Evolutionary conservation across 2,329 filamentous ascomycete species (phyloP).

Genomic region (Metarhizium anisopliae): DNA sequence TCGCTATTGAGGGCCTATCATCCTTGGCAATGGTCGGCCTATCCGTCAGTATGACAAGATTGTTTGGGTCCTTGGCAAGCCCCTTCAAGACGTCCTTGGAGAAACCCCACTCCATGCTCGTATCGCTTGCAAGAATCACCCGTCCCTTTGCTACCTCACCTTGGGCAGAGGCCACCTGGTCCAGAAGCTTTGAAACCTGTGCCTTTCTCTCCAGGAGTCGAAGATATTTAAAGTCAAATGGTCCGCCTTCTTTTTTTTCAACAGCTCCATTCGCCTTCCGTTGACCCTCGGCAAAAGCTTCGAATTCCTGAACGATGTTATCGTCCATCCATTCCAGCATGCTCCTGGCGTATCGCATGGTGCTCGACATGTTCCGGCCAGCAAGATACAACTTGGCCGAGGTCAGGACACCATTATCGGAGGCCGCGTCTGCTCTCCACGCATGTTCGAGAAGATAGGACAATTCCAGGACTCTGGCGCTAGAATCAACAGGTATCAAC

Average conservation of each 20-base stretch:
- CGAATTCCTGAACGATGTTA: slow-evolving; percentile 84
- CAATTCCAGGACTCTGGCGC: slow-evolving; percentile 85
- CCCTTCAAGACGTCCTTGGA: slow-evolving; percentile 70
- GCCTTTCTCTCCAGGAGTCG: slow-evolving; percentile 74
- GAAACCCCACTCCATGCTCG: slow-evolving; percentile 89
- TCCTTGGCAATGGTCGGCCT: slow-evolving; percentile 37
- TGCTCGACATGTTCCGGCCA: slow-evolving; percentile 76
- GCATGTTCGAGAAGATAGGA: slow-evolving; percentile 88
- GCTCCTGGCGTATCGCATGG: slow-evolving; percentile 82
- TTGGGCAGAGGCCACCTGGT: slow-evolving; percentile 26
- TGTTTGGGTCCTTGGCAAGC: slow-evolving; percentile 68
- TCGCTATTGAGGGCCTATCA: slow-evolving; percentile 52
- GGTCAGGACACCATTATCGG: slow-evolving; percentile 41
- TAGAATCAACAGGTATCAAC: slow-evolving; percentile 88
- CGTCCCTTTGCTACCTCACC: slow-evolving; percentile 40
- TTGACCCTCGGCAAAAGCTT: slow-evolving; percentile 53
- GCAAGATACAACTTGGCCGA: slow-evolving; percentile 67
- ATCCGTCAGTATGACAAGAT: slow-evolving; percentile 83
- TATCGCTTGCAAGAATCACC: slow-evolving; percentile 86
- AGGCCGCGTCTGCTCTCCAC: slow-evolving; percentile 61
- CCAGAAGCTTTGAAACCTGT: slow-evolving; percentile 65
- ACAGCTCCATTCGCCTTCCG: slow-evolving; percentile 35
- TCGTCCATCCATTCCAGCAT: slow-evolving; percentile 99
- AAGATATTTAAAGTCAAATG: slow-evolving; percentile 85
- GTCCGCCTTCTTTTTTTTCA: slow-evolving; percentile 52